Conservation (phyloP, 495 filamentous ascomycete genomes). For the Aspergillus ellipticus region DNA sequence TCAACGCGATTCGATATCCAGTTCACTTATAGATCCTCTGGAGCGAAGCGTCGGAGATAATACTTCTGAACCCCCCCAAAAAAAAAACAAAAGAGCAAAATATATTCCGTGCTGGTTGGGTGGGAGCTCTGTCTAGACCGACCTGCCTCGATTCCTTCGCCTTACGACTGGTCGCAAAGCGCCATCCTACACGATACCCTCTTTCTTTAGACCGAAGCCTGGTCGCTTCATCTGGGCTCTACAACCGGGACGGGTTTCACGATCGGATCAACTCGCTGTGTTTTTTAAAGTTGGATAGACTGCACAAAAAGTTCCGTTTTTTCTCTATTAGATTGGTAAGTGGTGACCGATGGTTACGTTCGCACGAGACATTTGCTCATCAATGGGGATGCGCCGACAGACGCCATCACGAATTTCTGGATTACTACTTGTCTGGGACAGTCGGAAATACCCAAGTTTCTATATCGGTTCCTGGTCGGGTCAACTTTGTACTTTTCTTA, state of each 20-base stretch:
- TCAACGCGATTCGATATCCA: slow-evolving; percentile 17
- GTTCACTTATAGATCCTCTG: slow-evolving; percentile 13
- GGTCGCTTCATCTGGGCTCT: slow-evolving; percentile 29
- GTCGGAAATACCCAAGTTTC: slow-evolving; percentile 11
- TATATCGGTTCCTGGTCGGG: slow-evolving; percentile 14
- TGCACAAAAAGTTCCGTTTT: slow-evolving; percentile 23
- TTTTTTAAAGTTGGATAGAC: slow-evolving; percentile 22
- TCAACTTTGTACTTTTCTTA: slow-evolving; percentile 13
- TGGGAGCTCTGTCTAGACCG: slow-evolving; percentile 10
- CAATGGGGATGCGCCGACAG: slow-evolving; percentile 11
- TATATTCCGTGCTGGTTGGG: slow-evolving; percentile 1
- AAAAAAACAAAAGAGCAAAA: slow-evolving; percentile 10
- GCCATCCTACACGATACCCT: slow-evolving; percentile 7
- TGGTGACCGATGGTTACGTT: slow-evolving; percentile 5
- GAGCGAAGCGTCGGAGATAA: slow-evolving; percentile 9
- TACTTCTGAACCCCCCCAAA: neutral
- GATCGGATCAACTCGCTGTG: slow-evolving; percentile 18
- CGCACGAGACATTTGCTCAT: slow-evolving; percentile 3
- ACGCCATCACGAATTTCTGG: slow-evolving; percentile 27
- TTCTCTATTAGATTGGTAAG: slow-evolving; percentile 27
- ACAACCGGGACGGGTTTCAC: slow-evolving; percentile 14
- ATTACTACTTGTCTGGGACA: slow-evolving; percentile 14
- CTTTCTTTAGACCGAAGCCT: slow-evolving; percentile 26
- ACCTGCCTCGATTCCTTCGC: slow-evolving; percentile 9
- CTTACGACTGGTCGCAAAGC: slow-evolving; percentile 17